phyloP scores from a whole-genome alignment of 2,329 filamentous ascomycete genomes.

The Rhexocercosporidium sp. region DNA sequence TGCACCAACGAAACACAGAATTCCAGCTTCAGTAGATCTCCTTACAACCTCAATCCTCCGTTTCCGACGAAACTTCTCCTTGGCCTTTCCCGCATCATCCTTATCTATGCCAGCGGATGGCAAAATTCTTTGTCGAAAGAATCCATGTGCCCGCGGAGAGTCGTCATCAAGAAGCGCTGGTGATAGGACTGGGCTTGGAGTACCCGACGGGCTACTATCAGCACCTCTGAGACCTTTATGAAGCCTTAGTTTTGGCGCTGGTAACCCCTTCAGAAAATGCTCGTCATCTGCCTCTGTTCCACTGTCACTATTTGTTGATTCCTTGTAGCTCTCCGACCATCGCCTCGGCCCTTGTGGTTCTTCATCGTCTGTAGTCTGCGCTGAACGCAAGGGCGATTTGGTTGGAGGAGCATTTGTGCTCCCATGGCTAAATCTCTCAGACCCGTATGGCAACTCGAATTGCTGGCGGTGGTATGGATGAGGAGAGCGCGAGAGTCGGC shows the following conservation, averaged over 20 bases:
- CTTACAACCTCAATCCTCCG: slow-evolving; percentile 57
- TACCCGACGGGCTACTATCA: slow-evolving; percentile 59
- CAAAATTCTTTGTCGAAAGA: slow-evolving; percentile 14
- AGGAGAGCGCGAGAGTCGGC: slow-evolving; percentile 57
- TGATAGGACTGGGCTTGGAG: slow-evolving; percentile 60
- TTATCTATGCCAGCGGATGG: slow-evolving; percentile 19
- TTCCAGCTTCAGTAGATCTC: slow-evolving; percentile 56
- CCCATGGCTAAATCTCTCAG: slow-evolving; percentile 44
- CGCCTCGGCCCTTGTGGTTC: slow-evolving; percentile 29
- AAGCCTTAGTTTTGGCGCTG: slow-evolving; percentile 73
- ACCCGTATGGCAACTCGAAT: slow-evolving; percentile 59
- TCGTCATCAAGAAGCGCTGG: slow-evolving; percentile 51
- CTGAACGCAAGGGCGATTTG: slow-evolving; percentile 34
- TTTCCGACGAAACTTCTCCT: slow-evolving; percentile 46
- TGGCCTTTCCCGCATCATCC: slow-evolving; percentile 32
- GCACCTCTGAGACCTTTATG: slow-evolving; percentile 78
- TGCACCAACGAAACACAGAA: slow-evolving; percentile 55
- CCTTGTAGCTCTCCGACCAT: slow-evolving; percentile 33
- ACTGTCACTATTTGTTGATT: slow-evolving; percentile 75
- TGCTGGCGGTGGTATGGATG: slow-evolving; percentile 70
- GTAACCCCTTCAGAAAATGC: slow-evolving; percentile 82
- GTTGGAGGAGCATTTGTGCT: slow-evolving; percentile 29
- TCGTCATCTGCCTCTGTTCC: slow-evolving; percentile 97
- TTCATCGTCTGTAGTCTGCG: slow-evolving; percentile 43
- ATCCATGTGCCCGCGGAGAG: slow-evolving; percentile 16